Evolutionary conservation across 176 grass and related monocot species (phyloP).

Genomic region (sorghum (Sorghum bicolor)): Sorghum_bicolor_NCBIv3 NC_012874.2:1939501-1940000

Average conservation of each 20-base stretch:
- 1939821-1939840: too few species aligned
- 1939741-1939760: not conserved
- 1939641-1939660: not conserved
- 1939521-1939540: not conserved
- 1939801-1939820: too few species aligned
- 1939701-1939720: not conserved
- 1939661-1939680: slow-evolving; percentile 2
- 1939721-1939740: not conserved
- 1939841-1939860: too few species aligned
- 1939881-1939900: too few species aligned
- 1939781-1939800: not conserved
- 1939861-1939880: too few species aligned
- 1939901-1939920: too few species aligned
- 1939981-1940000: too few species aligned
- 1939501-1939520: not conserved
- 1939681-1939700: not conserved
- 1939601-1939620: slow-evolving; percentile 5
- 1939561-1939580: slow-evolving; percentile 14
- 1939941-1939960: too few species aligned
- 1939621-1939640: slow-evolving; percentile 6
- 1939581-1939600: slow-evolving; percentile 27
- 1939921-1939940: too few species aligned
- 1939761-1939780: not conserved
- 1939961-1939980: too few species aligned
- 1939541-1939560: not conserved